phyloP scores from a whole-genome alignment of 2,329 filamentous ascomycete genomes.

The Paecilomyces variotii region DNA sequence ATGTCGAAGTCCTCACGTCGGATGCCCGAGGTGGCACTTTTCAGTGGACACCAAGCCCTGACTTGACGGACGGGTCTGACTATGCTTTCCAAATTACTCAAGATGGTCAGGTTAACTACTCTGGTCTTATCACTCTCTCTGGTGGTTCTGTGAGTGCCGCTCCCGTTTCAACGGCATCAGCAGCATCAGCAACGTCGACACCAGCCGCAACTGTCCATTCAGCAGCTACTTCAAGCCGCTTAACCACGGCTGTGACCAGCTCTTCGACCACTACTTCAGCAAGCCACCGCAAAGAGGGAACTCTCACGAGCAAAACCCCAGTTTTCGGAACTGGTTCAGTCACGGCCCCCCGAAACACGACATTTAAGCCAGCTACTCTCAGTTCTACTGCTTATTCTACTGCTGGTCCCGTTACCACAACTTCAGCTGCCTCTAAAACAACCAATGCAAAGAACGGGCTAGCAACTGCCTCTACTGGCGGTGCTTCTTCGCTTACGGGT shows the following conservation, averaged over 20 bases:
- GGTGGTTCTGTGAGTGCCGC: slow-evolving; percentile 19
- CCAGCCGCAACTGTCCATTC: background rate
- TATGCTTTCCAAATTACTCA: slow-evolving; percentile 55
- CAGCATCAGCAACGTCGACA: background rate
- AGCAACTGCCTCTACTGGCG: background rate
- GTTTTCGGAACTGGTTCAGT: background rate
- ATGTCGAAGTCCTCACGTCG: slow-evolving; percentile 41
- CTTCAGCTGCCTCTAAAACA: background rate
- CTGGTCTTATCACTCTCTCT: slow-evolving; percentile 41
- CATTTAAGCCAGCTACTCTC: background rate
- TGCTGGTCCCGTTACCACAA: background rate
- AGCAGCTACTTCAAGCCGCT: background rate
- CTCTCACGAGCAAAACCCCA: background rate
- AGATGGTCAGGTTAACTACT: slow-evolving; percentile 47
- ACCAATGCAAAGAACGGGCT: background rate
- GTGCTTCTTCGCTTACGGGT: background rate
- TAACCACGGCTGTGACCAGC: background rate
- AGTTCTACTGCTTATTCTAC: background rate
- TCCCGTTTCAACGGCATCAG: slow-evolving; percentile 5
- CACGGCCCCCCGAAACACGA: background rate
- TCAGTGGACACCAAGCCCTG: slow-evolving; percentile 43
- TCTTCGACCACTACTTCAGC: background rate
- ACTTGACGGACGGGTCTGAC: slow-evolving; percentile 38
- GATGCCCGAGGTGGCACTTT: slow-evolving; percentile 39
- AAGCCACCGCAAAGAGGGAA: background rate